Evolutionary conservation across 2,329 filamentous ascomycete species (phyloP).

Genomic region (Diaporthe longicolla): DNA sequence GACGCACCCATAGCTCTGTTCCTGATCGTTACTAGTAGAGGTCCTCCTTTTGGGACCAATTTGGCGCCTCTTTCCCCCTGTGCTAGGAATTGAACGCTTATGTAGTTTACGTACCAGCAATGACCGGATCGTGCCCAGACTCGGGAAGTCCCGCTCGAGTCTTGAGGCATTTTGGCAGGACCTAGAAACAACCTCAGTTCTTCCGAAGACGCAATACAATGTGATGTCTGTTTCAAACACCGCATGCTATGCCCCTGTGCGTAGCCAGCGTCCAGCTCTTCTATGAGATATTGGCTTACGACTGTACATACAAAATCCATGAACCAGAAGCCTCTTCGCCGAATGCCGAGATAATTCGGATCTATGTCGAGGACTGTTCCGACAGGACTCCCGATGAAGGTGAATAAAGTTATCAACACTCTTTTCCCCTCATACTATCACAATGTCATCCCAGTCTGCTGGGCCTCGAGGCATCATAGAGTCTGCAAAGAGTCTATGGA

Average conservation of each 20-base stretch:
- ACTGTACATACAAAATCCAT: too few relatives aligned
- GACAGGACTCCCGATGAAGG: not conserved
- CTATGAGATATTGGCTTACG: not conserved
- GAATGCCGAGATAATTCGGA: not conserved
- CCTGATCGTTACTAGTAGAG: not conserved
- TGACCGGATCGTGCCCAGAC: not conserved
- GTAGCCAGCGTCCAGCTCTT: not conserved
- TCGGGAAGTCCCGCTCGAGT: not conserved
- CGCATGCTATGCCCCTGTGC: not conserved
- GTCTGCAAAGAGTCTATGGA: not conserved
- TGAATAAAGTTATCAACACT: not conserved
- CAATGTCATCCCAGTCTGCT: not conserved
- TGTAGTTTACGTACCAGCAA: not conserved
- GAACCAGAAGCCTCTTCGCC: not conserved
- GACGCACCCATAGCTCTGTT: not conserved
- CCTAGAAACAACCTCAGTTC: not conserved
- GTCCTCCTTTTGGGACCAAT: not conserved
- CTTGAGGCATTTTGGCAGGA: not conserved
- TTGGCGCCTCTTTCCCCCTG: not conserved
- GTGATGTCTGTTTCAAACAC: not conserved
- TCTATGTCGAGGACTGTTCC: not conserved
- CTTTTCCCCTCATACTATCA: not conserved
- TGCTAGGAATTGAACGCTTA: not conserved
- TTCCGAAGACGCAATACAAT: not conserved
- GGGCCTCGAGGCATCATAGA: not conserved